Base-by-base conservation (phyloP, 306 rosid genomes). In the Vigna reflexopilosa region DNA sequence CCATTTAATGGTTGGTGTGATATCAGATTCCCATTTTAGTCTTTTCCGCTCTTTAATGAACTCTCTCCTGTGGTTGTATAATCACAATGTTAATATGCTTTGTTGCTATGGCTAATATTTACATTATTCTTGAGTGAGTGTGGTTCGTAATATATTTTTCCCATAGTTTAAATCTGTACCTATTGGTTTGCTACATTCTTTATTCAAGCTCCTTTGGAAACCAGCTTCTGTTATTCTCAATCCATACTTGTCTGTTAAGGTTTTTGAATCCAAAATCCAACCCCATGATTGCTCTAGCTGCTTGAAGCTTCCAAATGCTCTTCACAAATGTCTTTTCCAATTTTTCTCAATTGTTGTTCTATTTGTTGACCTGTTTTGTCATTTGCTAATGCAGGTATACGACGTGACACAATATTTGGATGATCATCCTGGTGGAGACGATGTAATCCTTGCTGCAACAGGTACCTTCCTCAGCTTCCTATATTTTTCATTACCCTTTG, bases 371-470 rank as follows among this genome's bases (percentile, higher is more conserved):
- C 69, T 75, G 7, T 16, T 24, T 50, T 71, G 40, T 72, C 71
- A 66, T 79, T 66, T 56, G 13, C 24, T 14, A 62, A 50, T 77
- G 51, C 40, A 94, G 98, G 97, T 94, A 42, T 94, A 90, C 11
- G 98, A 94, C 55, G 82, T 94, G 63, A 80, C 97, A 5, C 54
- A 89, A 32, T 94, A 92, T 85, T 79, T 94, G 88, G 97, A 94
- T 19, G 97, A 94, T 9, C 97, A 94, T 78, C 98, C 98, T 5
- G 98, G 97, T 56, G 98, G 98, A 48, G 95, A 92, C 67, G 98
- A 94, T 67, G 87, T 92, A 52, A 71, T 94, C 48, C 70, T 94
- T 42, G 90, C 75, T 3, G 88, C 91, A 77, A 89, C 90, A 1
- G 98, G 98, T 92, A 87, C 58, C 69, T 76, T 48, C 76, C 61